These are phyloP conservation scores for Solanum chacoense DNA, from an alignment of 305 asterid genomes.

Conservation along the genomic window DNA sequence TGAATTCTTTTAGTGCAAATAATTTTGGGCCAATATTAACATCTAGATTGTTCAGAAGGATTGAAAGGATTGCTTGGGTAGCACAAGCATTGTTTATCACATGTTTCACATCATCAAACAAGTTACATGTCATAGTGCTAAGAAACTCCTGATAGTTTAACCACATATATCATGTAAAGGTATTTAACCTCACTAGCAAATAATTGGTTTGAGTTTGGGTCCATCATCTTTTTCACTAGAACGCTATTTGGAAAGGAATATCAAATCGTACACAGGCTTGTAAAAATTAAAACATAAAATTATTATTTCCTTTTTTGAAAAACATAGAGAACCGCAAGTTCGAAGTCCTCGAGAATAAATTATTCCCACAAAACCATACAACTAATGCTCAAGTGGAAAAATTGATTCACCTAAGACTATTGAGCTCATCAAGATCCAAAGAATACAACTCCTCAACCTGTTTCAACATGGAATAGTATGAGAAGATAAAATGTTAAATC, in stretches of 20 bases:
- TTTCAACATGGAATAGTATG: neutral
- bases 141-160: neutral
- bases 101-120: constrained; percentile 19
- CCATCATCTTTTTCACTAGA: constrained; percentile 88
- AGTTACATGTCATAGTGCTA: neutral
- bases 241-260: constrained; percentile 96
- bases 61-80: constrained; percentile 85
- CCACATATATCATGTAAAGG: constrained; percentile 1
- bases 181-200: constrained; percentile 85
- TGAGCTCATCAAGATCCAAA: constrained; percentile 76
- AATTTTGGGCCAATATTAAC: constrained; percentile 78
- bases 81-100: constrained; percentile 95
- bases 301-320: neutral
- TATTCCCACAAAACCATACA: neutral
- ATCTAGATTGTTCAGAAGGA: constrained; percentile 71
- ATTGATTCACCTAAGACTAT: constrained; percentile 50
- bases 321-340: neutral
- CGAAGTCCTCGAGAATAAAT: neutral
- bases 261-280: constrained; percentile 80
- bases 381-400: neutral
- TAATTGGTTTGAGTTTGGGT: constrained; percentile 79
- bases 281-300: neutral
- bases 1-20: constrained; percentile 71
- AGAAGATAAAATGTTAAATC: neutral
- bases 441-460: constrained; percentile 98